Percentiles rank a stretch among this genome's conserved stretches.
These are phyloP conservation scores for Cenchrus americanus DNA, from an alignment of 176 grass and related monocot species.

Conservation along the genomic window DNA sequence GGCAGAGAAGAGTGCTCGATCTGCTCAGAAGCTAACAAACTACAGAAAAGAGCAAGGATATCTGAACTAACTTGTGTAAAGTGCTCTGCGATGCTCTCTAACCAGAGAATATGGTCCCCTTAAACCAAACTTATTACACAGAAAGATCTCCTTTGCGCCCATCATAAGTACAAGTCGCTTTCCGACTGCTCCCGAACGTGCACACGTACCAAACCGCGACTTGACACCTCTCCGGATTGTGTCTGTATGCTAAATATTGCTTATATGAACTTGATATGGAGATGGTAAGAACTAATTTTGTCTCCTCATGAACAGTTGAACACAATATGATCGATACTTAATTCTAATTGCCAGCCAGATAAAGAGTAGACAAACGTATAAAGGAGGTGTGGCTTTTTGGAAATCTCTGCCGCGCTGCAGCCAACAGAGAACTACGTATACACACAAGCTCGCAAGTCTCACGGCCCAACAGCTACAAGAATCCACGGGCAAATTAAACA, in stretches of 20 bases:
- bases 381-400: not conserved
- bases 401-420: constrained; percentile 28
- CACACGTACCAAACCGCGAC: not conserved
- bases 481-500: constrained; percentile 9
- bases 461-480: not conserved
- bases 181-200: constrained; percentile 14
- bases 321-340: not conserved
- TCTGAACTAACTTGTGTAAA: not conserved
- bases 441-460: not conserved
- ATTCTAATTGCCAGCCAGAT: not conserved
- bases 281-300: not conserved
- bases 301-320: not conserved
- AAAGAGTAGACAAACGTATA: not conserved
- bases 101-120: not conserved
- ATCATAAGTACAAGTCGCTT: not conserved
- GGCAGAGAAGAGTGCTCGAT: not conserved
- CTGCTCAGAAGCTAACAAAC: not conserved
- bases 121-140: not conserved
- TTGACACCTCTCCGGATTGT: not conserved
- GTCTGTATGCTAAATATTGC: not conserved
- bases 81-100: not conserved
- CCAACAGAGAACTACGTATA: constrained; percentile 22
- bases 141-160: not conserved
- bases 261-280: not conserved
- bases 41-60: not conserved